Conservation (phyloP, 306 rosid genomes). For the Cotoneaster glaucophyllus region DNA sequence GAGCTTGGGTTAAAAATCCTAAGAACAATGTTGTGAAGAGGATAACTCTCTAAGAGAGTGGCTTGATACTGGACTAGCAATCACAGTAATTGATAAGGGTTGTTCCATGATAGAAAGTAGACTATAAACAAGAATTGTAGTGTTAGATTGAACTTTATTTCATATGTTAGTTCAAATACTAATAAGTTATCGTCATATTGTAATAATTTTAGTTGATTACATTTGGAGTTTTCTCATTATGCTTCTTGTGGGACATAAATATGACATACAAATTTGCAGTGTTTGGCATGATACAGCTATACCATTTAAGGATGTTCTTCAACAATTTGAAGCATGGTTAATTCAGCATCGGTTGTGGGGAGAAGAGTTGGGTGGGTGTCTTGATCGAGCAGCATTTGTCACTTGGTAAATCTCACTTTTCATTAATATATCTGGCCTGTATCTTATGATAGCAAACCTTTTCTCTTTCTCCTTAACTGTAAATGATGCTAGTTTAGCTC, state of each 20-base stretch:
- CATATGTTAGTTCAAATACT: neutral
- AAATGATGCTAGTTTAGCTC: neutral
- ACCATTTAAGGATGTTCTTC: constrained; percentile 63
- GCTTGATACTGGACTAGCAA: neutral
- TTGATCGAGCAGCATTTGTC: constrained; percentile 68
- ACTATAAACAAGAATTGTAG: neutral
- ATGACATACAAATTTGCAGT: constrained; percentile 26
- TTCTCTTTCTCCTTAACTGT: neutral
- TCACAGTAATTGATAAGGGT: neutral
- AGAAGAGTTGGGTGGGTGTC: constrained; percentile 35
- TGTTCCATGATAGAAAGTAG: neutral
- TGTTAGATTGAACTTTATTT: neutral
- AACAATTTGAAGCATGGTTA: constrained; percentile 81
- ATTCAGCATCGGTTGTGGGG: constrained; percentile 54
- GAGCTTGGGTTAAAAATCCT: neutral
- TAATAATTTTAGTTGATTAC: neutral
- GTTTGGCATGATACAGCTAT: constrained; percentile 98
- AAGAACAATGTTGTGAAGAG: neutral
- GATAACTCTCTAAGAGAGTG: neutral
- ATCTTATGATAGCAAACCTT: neutral
- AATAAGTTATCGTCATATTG: neutral
- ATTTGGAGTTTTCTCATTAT: neutral
- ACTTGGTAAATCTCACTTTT: constrained; percentile 53
- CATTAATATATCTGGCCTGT: neutral
- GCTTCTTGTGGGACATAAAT: neutral